Percentiles rank a stretch among this genome's conserved stretches.
phyloP scores from a whole-genome alignment of 306 rosid genomes.

The Crataegus laevigata region DNA sequence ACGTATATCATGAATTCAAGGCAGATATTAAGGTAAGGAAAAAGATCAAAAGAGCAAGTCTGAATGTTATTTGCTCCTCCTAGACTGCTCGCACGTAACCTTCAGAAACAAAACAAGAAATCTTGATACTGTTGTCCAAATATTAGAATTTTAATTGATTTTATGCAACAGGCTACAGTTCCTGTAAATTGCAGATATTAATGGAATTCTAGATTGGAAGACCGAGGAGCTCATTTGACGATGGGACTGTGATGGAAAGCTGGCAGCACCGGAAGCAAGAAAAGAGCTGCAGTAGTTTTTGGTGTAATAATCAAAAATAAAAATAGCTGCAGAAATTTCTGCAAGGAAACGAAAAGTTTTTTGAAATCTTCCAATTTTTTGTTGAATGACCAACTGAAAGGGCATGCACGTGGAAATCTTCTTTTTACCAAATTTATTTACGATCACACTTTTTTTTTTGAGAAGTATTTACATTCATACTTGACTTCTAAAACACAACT shows the following conservation, averaged over 20 bases:
- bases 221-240: constrained; percentile 9
- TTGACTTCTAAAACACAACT: too few species aligned
- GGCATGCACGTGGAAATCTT: neutral
- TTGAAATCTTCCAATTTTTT: neutral
- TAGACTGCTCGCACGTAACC: neutral
- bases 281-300: constrained; percentile 15
- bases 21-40: neutral
- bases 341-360: neutral
- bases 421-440: neutral
- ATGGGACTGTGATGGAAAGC: constrained; percentile 28
- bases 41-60: neutral
- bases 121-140: neutral
- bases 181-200: neutral
- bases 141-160: neutral
- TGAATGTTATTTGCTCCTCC: neutral
- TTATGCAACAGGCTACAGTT: neutral
- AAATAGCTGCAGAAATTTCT: neutral
- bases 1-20: neutral
- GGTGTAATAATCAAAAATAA: neutral
- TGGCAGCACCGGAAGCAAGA: constrained; percentile 30
- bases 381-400: neutral
- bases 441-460: neutral
- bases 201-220: neutral
- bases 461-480: too few species aligned
- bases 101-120: neutral